A percentile compares a stretch with the other conserved stretches of the same genome.
Evolutionary conservation across 2,329 filamentous ascomycete species (phyloP).

Genomic region (Colletotrichum sp.): DNA sequence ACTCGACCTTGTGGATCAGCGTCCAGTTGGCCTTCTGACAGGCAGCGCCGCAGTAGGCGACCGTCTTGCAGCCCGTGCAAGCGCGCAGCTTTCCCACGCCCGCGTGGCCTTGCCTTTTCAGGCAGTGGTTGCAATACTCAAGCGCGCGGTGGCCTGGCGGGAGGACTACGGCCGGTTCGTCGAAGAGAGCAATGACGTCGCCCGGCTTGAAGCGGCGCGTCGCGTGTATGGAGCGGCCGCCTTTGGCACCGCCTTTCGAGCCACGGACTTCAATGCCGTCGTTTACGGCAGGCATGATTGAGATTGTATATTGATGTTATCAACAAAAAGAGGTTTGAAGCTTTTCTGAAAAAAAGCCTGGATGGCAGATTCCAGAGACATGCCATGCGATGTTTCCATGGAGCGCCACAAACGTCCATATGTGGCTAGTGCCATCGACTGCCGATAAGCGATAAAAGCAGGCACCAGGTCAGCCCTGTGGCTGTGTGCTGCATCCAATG

Average conservation of each 20-base stretch:
- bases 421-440: neutral
- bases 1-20: slow-evolving; percentile 59
- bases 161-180: slow-evolving; percentile 47
- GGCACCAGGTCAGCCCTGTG: neutral
- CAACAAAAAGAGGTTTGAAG: neutral
- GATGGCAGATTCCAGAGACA: neutral
- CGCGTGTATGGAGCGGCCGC: slow-evolving; percentile 50
- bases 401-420: neutral
- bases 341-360: neutral
- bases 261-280: slow-evolving; percentile 8
- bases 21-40: slow-evolving; percentile 64
- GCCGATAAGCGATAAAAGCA: neutral
- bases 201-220: slow-evolving; percentile 48
- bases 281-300: neutral
- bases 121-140: slow-evolving; percentile 56
- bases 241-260: slow-evolving; percentile 32
- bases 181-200: slow-evolving; percentile 49
- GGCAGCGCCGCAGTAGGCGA: slow-evolving; percentile 56
- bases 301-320: neutral
- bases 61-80: slow-evolving; percentile 59
- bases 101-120: slow-evolving; percentile 25
- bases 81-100: slow-evolving; percentile 15
- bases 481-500: neutral
- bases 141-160: slow-evolving; percentile 47
- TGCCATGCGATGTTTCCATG: neutral